Evolutionary conservation across 176 grass and related monocot species (phyloP), one percentile per base, ranked within the genome.

Genomic region (Triticum urartu): DNA sequence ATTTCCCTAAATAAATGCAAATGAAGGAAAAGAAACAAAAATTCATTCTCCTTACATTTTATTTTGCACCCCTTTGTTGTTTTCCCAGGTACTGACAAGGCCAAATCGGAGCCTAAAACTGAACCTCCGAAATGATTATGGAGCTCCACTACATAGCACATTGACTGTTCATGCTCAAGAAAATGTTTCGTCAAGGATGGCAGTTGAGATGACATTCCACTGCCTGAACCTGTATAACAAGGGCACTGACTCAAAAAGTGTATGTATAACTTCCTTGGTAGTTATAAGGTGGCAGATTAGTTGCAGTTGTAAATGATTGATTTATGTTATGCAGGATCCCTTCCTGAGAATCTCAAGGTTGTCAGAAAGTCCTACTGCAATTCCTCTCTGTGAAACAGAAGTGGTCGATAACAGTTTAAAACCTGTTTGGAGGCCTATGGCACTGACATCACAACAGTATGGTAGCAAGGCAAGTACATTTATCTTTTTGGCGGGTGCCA

Each of bases 331-430:
- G 60, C 79, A 95, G 97, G 97, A 98, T 79, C 93, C 97, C 45
- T 98, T 98, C 85, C 80, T 98, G 70, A 90, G 84, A 92, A 88
- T 95, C 79, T 98, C 94, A 28, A 92, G 88, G 88, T 33, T 89
- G 77, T 87, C 92, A 82, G 97, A 95, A 82, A 90, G 75, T 79
- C 67, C 66, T 48, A 43, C 11, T 65, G 82, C 91, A 72, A 80
- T 98, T 89, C 93, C 93, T 73, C 89, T 98, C 7, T 98, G 96
- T 72, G 92, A 95, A 92, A 92, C 93, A 20, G 96, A 94, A 79
- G 94, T 92, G 9, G 75, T 98, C 66, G 82, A 73, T 60, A 60
- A 95, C 67, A 92, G 92, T 38, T 84, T 94, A 33, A 94, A 95
- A 63, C 97, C 97, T 72, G 52, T 95, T 43, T 98, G 97, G 97